Evolutionary conservation across 306 rosid genomes (phyloP).

Genomic region (Fragaria ananassa): DNA sequence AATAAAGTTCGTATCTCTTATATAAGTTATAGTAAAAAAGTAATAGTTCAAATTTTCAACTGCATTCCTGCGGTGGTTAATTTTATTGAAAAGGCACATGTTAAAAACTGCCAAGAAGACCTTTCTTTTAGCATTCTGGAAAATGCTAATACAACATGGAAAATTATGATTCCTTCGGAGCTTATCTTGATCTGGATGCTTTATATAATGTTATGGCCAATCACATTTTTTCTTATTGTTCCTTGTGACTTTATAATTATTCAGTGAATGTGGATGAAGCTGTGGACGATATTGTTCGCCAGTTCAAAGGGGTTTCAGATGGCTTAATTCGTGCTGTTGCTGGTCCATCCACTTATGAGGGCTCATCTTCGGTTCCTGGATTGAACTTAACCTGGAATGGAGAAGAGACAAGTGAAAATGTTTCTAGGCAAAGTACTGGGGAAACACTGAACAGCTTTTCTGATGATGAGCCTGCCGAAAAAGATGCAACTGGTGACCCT

Average conservation of each 20-base stretch:
- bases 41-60: background rate
- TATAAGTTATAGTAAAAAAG: background rate
- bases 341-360: constrained; percentile 45
- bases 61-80: background rate
- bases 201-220: background rate
- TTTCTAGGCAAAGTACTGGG: constrained; percentile 40
- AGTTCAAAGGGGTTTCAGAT: constrained; percentile 92
- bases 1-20: background rate
- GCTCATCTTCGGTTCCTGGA: constrained; percentile 37
- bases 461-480: constrained; percentile 58
- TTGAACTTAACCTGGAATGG: constrained; percentile 46
- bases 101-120: background rate
- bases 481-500: constrained; percentile 32
- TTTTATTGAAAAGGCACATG: background rate
- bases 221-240: background rate
- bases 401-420: constrained; percentile 48
- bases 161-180: background rate
- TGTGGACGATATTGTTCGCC: constrained; percentile 89
- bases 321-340: constrained; percentile 72
- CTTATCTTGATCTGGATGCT: background rate
- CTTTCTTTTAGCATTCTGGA: background rate
- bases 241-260: constrained; percentile 4
- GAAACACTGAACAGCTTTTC: constrained; percentile 57
- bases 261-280: constrained; percentile 96
- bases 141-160: background rate